These are phyloP conservation scores for Yamadazyma atmosphaerica DNA, from an alignment of 1,139 yeast species.

Conservation along the genomic window DNA sequence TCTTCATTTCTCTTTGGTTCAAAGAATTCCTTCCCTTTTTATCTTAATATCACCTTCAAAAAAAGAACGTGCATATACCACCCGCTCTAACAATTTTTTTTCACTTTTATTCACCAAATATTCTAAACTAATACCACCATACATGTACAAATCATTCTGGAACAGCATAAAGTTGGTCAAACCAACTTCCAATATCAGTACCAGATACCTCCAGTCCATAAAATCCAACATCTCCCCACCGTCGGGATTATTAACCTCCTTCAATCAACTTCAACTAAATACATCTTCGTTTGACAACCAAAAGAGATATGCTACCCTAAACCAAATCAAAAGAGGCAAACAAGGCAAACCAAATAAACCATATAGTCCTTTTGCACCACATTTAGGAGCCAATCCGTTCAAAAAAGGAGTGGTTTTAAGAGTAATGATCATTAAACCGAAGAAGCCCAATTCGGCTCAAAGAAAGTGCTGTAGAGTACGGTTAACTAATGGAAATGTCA, in stretches of 20 bases:
- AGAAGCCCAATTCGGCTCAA: constrained; percentile 97
- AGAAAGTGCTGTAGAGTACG: constrained; percentile 96
- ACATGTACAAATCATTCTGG: constrained; percentile 16
- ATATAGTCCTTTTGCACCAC: constrained; percentile 65
- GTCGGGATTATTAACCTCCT: constrained; percentile 1
- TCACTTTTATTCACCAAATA: no score
- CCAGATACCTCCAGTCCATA: constrained; percentile 8
- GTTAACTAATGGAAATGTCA: constrained; percentile 83
- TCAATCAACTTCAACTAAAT: not conserved
- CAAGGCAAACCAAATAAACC: constrained; percentile 54
- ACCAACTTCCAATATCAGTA: constrained; percentile 4
- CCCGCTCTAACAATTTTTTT: constrained; percentile 11
- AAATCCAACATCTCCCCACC: constrained; percentile 2
- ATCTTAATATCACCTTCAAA: no score
- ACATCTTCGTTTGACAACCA: constrained; percentile 12
- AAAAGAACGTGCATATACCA: not conserved
- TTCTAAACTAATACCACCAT: no score
- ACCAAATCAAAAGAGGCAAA: constrained; percentile 70
- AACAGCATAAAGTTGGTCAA: constrained; percentile 8
- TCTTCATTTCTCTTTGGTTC: no score
- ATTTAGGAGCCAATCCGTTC: constrained; percentile 77
- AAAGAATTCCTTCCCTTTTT: no score
- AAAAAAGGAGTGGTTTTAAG: constrained; percentile 92
- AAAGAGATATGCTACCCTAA: constrained; percentile 63
- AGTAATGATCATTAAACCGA: constrained; percentile 93